Base-by-base conservation (phyloP, 176 grass and related monocot genomes). In the Metroxylon sagu region DNA sequence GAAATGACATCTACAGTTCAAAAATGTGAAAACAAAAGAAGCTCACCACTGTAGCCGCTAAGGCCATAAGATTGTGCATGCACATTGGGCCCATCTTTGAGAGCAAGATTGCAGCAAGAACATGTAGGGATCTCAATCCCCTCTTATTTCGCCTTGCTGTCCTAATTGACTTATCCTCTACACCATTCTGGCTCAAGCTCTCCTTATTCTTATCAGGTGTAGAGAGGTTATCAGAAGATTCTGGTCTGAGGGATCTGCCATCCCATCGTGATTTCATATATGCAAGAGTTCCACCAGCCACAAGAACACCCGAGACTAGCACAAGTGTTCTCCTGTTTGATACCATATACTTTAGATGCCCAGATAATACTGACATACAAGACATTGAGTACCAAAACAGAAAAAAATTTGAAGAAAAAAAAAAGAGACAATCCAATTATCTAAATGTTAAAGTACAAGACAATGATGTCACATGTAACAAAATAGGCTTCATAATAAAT, bases 91-190 rank as follows among this genome's bases (percentile, higher is more conserved):
- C 87, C 52, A 98, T 98, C 73, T 77, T 78, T 53, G 88, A 92
- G 27, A 89, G 81, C 39, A 98, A 71, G 66, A 92, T 98, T 71
- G 84, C 76, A 56, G 87, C 79, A 61, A 98, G 49, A 83, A 92
- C 71, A 70, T 92, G 87, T 29, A 98, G n/a, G 69, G 93, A 92
- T 70, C 77, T 92, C 3, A 91, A 71, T 52, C 79, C 57, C 39
- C 71, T 62, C 66, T 68, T 92, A 71, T 29, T 83, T 17, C 53
- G 71, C 18, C 59, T 80, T 17, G 18, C 29, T 31, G 48, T 64
- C 16, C 48, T 74, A 29, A 56, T 25, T 73, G 78, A 68, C 59
- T 53, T 71, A 61, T 66, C 60, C 53, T 66, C 65, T 6, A 28
- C 18, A 27, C 70, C 80, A 61, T 74, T 64, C 48, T 53, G 91